Percentiles rank a stretch among this genome's conserved stretches.
These are phyloP conservation scores for Tuber umbilicatum DNA, from an alignment of 495 filamentous ascomycete genomes.

Conservation along the genomic window DNA sequence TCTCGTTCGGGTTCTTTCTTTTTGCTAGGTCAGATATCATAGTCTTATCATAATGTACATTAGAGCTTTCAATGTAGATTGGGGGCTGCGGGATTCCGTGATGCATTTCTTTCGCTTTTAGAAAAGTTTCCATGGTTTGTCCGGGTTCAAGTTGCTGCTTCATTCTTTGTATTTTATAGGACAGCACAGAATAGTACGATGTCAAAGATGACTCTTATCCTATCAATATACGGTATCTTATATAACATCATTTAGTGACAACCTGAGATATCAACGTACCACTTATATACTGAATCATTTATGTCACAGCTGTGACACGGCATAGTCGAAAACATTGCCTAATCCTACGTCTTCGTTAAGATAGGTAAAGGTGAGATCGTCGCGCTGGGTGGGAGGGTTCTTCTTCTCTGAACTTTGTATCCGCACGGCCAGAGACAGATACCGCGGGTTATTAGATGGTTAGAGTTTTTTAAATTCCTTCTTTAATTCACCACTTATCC, in stretches of 20 bases:
- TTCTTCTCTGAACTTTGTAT: conserved; percentile 32
- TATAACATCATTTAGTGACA: neutral
- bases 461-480: conserved; percentile 16
- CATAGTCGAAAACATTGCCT: neutral
- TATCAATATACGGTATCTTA: neutral
- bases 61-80: neutral
- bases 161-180: neutral
- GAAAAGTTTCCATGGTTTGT: neutral
- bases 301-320: neutral
- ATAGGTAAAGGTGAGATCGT: neutral
- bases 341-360: neutral
- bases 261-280: neutral
- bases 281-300: neutral
- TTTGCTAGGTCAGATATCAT: neutral
- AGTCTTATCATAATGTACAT: neutral
- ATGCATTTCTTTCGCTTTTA: neutral
- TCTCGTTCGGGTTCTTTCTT: neutral
- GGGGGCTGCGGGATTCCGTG: neutral
- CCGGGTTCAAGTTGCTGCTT: neutral
- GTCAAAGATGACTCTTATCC: neutral
- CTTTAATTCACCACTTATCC: neutral
- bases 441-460: conserved; percentile 33
- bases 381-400: neutral
- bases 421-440: conserved; percentile 25
- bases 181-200: neutral